phyloP scores from a whole-genome alignment of 352 stramenopile genomes.

The Elongisporangium senticosum region DNA sequence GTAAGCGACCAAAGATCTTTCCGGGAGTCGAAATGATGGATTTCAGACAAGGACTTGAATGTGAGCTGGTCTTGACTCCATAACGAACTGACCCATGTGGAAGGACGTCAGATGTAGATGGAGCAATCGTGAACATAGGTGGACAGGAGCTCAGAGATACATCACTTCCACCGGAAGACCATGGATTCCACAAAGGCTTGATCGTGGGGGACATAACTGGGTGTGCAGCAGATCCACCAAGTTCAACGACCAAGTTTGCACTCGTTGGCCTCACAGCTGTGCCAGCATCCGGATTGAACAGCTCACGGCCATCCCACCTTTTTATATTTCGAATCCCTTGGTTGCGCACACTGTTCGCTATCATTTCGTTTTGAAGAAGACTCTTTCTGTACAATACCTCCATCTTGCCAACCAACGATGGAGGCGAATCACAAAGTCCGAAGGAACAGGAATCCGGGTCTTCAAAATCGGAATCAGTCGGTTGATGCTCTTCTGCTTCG shows the following conservation, averaged over 20 bases:
- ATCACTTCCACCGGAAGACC: background rate
- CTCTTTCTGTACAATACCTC: background rate
- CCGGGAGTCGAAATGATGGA: background rate
- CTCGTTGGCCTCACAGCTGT: background rate
- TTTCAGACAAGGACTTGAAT: background rate
- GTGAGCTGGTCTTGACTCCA: background rate
- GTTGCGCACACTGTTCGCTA: background rate
- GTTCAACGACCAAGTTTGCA: background rate
- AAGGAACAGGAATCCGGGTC: background rate
- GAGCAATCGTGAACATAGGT: background rate
- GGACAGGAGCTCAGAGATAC: background rate
- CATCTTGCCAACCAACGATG: background rate
- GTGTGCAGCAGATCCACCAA: background rate
- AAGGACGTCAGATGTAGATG: background rate
- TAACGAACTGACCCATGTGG: background rate
- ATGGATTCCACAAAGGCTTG: background rate
- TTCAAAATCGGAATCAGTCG: background rate
- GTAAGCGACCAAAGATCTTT: background rate
- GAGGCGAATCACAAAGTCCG: background rate
- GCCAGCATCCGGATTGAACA: background rate
- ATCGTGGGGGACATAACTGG: background rate
- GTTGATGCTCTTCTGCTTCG: background rate
- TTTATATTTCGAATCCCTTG: background rate
- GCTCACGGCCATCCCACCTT: background rate
- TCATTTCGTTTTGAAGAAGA: background rate